phyloP scores from a whole-genome alignment of 208 protist genomes.

The Acanthamoeba rhysodes region DNA sequence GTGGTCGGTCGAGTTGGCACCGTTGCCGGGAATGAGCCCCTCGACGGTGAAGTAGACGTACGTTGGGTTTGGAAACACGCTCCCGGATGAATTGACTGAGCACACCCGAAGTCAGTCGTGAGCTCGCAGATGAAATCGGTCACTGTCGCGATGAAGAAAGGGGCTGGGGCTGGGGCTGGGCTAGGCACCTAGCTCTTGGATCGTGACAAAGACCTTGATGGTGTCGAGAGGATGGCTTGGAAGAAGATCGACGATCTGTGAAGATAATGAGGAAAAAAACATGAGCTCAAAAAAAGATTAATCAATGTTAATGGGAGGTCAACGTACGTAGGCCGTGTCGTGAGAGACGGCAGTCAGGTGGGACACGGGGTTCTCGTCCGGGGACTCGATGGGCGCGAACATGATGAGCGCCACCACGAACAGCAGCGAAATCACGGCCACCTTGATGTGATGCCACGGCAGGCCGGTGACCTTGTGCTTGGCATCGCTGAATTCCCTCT shows the following conservation, averaged over 20 bases:
- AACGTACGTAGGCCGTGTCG: too few relatives aligned
- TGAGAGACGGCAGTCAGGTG: neutral
- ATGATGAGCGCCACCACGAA: slow-evolving; percentile 38
- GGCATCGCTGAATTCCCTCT: slow-evolving; percentile 17
- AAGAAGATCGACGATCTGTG: neutral
- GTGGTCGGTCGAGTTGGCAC: neutral
- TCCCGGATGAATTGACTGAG: slow-evolving; percentile 1
- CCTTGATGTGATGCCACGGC: slow-evolving; percentile 39
- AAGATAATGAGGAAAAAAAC: neutral
- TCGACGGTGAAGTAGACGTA: slow-evolving; percentile 35
- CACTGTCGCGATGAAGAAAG: neutral
- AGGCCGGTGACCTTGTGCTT: neutral
- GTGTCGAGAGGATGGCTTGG: slow-evolving; percentile 32
- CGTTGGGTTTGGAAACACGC: slow-evolving; percentile 14
- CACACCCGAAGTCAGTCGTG: neutral
- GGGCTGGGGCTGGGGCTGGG: neutral
- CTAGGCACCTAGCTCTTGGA: slow-evolving; percentile 6
- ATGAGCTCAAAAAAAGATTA: neutral
- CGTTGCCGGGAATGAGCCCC: neutral
- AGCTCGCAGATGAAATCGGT: neutral
- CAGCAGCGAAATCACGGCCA: neutral
- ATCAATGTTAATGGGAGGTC: neutral
- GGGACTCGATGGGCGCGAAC: slow-evolving; percentile 7
- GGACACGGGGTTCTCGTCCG: neutral
- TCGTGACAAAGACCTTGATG: slow-evolving; percentile 3